Evolutionary conservation across 352 stramenopile genomes (phyloP).

Genomic region (Nothophytophthora sp.): DNA sequence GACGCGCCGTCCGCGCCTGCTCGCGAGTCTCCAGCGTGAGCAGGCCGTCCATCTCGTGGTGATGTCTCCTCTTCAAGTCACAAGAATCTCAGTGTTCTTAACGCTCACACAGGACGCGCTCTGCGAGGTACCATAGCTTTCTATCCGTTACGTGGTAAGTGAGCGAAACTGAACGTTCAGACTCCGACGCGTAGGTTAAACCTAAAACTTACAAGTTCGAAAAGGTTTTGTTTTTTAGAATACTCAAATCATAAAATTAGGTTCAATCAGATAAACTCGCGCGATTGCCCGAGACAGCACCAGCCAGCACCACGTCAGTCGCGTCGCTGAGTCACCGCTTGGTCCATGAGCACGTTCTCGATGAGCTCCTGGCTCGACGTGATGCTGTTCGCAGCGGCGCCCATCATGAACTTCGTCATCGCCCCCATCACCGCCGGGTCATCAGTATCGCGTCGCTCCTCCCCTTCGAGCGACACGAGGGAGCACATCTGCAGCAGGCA

Average conservation of each 20-base stretch:
- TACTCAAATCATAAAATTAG: neutral
- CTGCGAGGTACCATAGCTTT: no score
- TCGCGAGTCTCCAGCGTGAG: constrained; percentile 1
- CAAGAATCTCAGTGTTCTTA: no score
- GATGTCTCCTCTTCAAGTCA: no score
- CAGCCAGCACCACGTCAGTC: no score
- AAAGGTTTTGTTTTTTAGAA: no score
- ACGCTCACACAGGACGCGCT: no score
- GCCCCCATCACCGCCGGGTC: constrained; percentile 31
- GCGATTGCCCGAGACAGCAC: no score
- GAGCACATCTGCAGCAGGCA: constrained; percentile 57
- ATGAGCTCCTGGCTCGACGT: constrained; percentile 36
- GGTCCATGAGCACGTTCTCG: constrained; percentile 37
- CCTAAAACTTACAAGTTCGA: no score
- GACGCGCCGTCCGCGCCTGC: neutral
- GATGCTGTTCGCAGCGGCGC: constrained; percentile 31
- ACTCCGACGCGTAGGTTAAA: no score
- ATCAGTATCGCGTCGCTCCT: constrained; percentile 24
- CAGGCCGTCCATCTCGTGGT: neutral
- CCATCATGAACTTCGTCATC: constrained; percentile 45
- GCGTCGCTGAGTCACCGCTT: constrained; percentile 16
- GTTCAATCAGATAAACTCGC: neutral
- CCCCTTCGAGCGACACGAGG: constrained; percentile 29
- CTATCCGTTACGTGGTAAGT: no score
- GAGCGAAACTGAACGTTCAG: no score